Base-by-base conservation (phyloP, 1,284 basidiomycete genomes). In the Cryptococcus amylolentus region DNA sequence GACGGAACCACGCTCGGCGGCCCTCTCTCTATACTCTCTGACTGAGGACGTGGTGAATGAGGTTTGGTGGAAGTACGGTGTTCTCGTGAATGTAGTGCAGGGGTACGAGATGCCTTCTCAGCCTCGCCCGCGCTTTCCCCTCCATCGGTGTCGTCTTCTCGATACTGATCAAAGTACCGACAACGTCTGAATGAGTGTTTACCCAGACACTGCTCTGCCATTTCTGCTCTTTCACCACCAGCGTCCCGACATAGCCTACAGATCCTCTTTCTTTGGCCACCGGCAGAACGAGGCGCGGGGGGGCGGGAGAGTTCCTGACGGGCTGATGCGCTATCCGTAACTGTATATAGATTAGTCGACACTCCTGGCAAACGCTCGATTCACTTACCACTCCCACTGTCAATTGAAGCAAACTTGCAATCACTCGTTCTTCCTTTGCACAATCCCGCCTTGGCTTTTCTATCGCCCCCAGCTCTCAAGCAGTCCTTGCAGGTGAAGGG, bases 351-450 rank as follows among this genome's bases (percentile, higher is more conserved):
- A 20, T 18, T 23, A 8, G 39, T 14, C 38, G 35, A 16, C 42
- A 13, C 16, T 9, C 16, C n/a, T 44, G 53, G n/a, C 14, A 23
- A 14, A 13, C 13, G 23, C 23, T 12, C 13, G 8, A 39, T 18
- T 38, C 5, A 16, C n/a, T 6, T 16, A 35, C 5, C 9, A n/a
- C 40, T 18, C 8, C 18, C 9, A 20, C 40, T 47, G 16, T 18
- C 18, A 8, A 7, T 6, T n/a, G 27, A 28, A 39, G 54, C 62
- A n/a, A 66, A 57, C 10, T 39, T 35, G 39, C 65, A 66, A 13
- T 50, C 38, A 13, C 52, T 53, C 27, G 43, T 50, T 38, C 59
- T 49, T 1, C 67, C 67, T 47, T 52, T 59, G 52, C 66, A 70
- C 43, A 42, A 62, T 4, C 42, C 43, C 5, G 65, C 62, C 26